Base-by-base conservation (phyloP, 2,329 filamentous ascomycete species). In the Ascochyta clinopodiicola region DNA sequence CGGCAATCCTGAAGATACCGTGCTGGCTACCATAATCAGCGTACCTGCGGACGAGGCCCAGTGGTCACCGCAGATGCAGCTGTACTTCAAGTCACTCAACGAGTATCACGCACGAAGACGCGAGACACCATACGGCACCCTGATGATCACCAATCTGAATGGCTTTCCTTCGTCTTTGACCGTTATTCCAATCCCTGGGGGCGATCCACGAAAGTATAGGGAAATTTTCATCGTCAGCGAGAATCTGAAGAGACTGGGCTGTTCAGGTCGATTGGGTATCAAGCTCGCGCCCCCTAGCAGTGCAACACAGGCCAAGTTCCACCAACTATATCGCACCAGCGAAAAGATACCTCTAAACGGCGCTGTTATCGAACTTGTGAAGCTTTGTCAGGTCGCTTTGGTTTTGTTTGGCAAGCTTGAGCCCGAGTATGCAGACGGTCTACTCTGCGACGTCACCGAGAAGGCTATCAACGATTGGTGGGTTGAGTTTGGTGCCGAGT, bases 71-170 rank as follows among this genome's bases (percentile, higher is more conserved):
- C 84, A 89, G 57, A 77, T 98, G 58, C 86, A 88, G 47, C 80
- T 92, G 49, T 98, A 96, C 75, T 95, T 97, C 80, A 88, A 89
- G 61, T 91, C 92, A 1, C 85, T 96, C 47, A 87, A 90, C 52
- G 87, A 96, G 71, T 94, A 89, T 66, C 91, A 96, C 80, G 92
- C 93, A 1, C 84, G 91, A 37, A 87, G 88, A 31, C 92, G 91
- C 72, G 88, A 96, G 47, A 97, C 94, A 0, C 82, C 85, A 1
- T 78, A 96, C 13, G 95, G 95, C 6, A 89, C 89, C 57, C 78
- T 98, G 57, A 96, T 97, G 90, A 88, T 97, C 54, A 98, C 95
- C 5, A 97, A 97, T 72, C 80, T 98, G 27, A 94, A 90, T 76
- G 89, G 88, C 60, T 97, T 99, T 61, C 94, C 95, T 3, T 96